Percentiles rank a stretch among this genome's conserved stretches.
Evolutionary conservation across 805 yeast genomes (phyloP).

Genomic region (Metschnikowia borealis): DNA sequence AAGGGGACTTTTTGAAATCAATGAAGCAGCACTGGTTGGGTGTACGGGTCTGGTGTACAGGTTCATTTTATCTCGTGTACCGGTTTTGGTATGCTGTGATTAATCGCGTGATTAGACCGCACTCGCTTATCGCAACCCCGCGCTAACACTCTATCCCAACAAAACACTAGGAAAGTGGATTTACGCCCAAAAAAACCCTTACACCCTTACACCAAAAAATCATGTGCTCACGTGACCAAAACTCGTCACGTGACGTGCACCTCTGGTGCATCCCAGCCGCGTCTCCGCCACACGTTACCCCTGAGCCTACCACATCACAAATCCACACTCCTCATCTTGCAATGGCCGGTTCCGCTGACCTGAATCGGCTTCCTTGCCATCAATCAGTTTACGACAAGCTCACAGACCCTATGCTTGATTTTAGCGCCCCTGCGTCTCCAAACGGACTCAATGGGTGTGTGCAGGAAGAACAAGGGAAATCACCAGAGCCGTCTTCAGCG

Average conservation of each 20-base stretch:
- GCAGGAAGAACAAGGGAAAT: neutral
- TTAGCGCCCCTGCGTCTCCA: neutral
- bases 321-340: neutral
- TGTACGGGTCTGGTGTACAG: too few relatives aligned
- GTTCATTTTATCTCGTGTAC: too few relatives aligned
- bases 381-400: conserved; percentile 37
- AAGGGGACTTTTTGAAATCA: too few relatives aligned
- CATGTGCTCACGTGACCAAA: neutral
- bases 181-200: neutral
- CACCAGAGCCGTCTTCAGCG: neutral
- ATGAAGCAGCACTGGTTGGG: too few relatives aligned
- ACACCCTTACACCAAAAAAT: neutral
- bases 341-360: conserved; percentile 3
- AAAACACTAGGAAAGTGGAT: too few relatives aligned
- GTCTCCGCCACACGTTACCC: conserved; percentile 1
- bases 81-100: too few relatives aligned
- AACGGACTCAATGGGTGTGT: neutral
- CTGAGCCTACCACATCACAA: neutral
- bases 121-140: neutral
- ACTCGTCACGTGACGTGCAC: neutral
- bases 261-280: neutral
- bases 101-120: too few relatives aligned
- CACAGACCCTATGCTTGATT: conserved; percentile 39
- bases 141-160: neutral
- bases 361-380: conserved; percentile 33